Evolutionary conservation across 257 asterid genomes (phyloP), one percentile per base, ranked within the genome.

Genomic region (Datura wrightii): DNA sequence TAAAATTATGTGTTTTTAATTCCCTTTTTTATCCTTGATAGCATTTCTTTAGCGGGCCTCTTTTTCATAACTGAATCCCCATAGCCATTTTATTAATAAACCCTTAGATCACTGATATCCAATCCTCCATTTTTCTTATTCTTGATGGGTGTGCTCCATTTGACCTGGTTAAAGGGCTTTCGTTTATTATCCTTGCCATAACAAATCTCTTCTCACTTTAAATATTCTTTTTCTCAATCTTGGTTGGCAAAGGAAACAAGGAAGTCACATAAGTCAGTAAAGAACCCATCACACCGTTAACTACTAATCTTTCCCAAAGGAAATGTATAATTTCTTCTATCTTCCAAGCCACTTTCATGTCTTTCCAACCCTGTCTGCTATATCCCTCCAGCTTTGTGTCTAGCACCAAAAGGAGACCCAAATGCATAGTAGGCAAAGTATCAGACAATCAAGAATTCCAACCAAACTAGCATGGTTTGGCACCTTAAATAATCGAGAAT

Each of bases 401-500:
- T 72, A 13, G 24, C n/a, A 76, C 62, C 81, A 11, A 48, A 13
- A 50, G 14, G 60, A 76, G 0, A 76, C 58, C 42, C n/a, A 10
- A 65, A 67, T 37, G 13, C 74, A 19, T 13, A 48, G 44, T 50
- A 14, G 4, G 62, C 8, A 13, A 76, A 76, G 24, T 76, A 52
- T 31, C 62, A 11, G 44, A 13, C 42, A 76, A 14, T 6, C 24
- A 1, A 50, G 60, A 74, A 48, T 24, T 48, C 60, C n/a, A 74
- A 31, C 60, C 60, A 48, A 72, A 6, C 62, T 76, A 74, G 11
- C 56, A 72, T 10, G n/a, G 42, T 74, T 74, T 74, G 60, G n/a
- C 80, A 48, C 80, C 44, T 46, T 15, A 48, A 24, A 19, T 48
- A 42, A 6, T 39, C 2, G 42, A 31, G 2, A 11, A 48, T 6